phyloP scores from a whole-genome alignment of 768 basidiomycete species.

The Tulasnella sp. region DNA sequence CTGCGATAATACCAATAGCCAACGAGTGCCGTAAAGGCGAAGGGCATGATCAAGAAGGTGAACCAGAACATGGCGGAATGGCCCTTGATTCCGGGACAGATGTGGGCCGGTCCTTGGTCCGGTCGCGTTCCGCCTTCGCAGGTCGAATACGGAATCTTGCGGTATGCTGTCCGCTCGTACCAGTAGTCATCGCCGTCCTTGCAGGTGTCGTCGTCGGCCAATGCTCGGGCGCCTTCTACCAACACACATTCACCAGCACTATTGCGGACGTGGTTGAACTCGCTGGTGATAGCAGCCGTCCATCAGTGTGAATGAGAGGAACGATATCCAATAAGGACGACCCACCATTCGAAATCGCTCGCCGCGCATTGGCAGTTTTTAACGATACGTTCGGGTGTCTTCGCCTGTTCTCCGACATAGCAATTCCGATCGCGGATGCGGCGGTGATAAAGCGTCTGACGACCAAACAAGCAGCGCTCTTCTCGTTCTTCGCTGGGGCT shows the following conservation, averaged over 20 bases:
- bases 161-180: slow-evolving; percentile 89
- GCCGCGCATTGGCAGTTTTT: slow-evolving; percentile 59
- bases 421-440: slow-evolving; percentile 69
- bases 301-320: neutral
- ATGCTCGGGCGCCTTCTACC: slow-evolving; percentile 51
- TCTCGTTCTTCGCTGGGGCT: slow-evolving; percentile 82
- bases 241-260: slow-evolving; percentile 62
- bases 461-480: slow-evolving; percentile 84
- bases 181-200: slow-evolving; percentile 50
- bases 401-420: slow-evolving; percentile 56
- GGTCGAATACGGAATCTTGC: slow-evolving; percentile 77
- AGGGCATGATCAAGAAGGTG: slow-evolving; percentile 61
- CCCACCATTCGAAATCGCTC: slow-evolving; percentile 91
- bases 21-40: slow-evolving; percentile 58
- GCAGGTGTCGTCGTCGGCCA: slow-evolving; percentile 52
- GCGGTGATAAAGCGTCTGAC: slow-evolving; percentile 89
- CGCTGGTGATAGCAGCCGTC: slow-evolving; percentile 38
- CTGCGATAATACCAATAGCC: slow-evolving; percentile 73
- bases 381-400: slow-evolving; percentile 44
- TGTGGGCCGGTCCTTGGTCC: slow-evolving; percentile 61
- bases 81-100: slow-evolving; percentile 68
- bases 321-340: neutral
- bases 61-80: slow-evolving; percentile 78
- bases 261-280: slow-evolving; percentile 81
- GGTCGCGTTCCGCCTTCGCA: slow-evolving; percentile 72